A percentile compares a stretch with the other conserved stretches of the same genome.
Evolutionary conservation across 306 rosid genomes (phyloP).

Genomic region (Rosa persica): DNA sequence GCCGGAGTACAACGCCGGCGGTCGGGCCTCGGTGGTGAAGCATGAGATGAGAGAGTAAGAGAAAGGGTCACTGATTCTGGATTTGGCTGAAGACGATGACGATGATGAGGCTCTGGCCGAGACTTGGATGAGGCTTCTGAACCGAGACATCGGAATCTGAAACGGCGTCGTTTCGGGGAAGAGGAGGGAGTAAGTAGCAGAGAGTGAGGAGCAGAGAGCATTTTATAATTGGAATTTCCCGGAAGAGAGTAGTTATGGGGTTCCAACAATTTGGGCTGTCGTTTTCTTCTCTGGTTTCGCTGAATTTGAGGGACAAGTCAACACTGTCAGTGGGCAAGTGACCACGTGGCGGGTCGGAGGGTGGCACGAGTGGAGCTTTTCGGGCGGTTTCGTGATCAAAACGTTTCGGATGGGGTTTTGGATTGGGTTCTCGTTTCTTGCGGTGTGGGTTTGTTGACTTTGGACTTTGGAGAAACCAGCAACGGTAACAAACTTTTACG

Average conservation of each 20-base stretch:
- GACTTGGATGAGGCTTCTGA: slow-evolving; percentile 52
- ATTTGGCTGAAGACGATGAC: slow-evolving; percentile 16
- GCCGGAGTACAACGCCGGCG: slow-evolving; percentile 29
- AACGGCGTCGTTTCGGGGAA: slow-evolving; percentile 6
- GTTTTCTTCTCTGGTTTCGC: neutral
- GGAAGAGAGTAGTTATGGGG: neutral
- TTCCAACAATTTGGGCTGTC: slow-evolving; percentile 13
- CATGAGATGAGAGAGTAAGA: slow-evolving; percentile 30
- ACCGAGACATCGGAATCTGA: slow-evolving; percentile 47
- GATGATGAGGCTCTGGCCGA: slow-evolving; percentile 24
- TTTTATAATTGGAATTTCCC: too few relatives aligned
- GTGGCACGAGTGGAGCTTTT: neutral
- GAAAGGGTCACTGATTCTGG: slow-evolving; percentile 37
- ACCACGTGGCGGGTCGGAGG: neutral
- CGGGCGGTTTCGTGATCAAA: neutral
- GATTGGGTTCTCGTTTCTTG: neutral
- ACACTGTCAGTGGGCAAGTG: neutral
- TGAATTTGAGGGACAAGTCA: slow-evolving; percentile 10
- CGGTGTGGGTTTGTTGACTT: neutral
- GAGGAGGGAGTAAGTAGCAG: neutral
- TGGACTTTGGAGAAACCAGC: neutral
- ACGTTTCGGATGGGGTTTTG: neutral
- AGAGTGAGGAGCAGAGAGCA: neutral
- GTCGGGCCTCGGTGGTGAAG: slow-evolving; percentile 42
- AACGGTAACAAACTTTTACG: neutral